Evolutionary conservation across 805 yeast species (phyloP).

Genomic region (Candida ovalis): DNA sequence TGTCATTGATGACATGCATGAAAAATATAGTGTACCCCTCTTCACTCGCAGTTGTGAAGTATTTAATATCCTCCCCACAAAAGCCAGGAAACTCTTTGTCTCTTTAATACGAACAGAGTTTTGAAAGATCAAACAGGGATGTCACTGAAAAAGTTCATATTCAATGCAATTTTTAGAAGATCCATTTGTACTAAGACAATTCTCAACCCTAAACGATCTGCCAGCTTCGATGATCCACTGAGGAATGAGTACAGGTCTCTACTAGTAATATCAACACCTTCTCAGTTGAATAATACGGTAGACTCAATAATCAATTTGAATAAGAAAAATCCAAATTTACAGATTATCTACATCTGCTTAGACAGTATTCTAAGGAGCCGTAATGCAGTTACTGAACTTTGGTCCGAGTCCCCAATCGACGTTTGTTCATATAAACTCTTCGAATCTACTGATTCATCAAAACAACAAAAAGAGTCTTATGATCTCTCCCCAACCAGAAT

Average conservation of each 20-base stretch:
- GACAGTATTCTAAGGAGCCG: conserved; percentile 26
- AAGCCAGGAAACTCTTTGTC: neutral
- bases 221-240: neutral
- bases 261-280: conserved; percentile 28
- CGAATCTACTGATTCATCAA: neutral
- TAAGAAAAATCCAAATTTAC: conserved; percentile 9
- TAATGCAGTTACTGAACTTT: conserved; percentile 26
- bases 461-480: neutral
- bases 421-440: neutral
- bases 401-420: conserved; percentile 14
- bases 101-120: neutral
- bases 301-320: conserved; percentile 11
- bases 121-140: neutral
- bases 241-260: conserved; percentile 14
- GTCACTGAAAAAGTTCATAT: neutral
- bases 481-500: conserved; percentile 10
- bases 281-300: conserved; percentile 20
- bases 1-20: neutral
- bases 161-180: neutral
- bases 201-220: conserved; percentile 15
- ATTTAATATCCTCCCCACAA: neutral
- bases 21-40: neutral
- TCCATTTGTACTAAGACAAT: conserved; percentile 10
- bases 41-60: too few species aligned
- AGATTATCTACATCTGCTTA: conserved; percentile 23